phyloP scores from a whole-genome alignment of 768 basidiomycete species.

The Mycena crocata region DNA sequence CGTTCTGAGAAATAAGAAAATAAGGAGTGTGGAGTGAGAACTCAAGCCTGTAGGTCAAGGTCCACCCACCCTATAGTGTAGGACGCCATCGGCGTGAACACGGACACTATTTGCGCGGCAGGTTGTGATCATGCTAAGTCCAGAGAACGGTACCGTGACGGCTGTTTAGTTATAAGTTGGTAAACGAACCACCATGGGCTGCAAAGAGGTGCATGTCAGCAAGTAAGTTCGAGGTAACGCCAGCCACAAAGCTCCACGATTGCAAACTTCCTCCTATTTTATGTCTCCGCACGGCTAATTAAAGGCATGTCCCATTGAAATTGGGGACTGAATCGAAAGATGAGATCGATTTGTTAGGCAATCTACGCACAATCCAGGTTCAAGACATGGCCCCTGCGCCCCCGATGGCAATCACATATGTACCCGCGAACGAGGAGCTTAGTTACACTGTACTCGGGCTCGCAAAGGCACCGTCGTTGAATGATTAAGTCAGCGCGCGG shows the following conservation, averaged over 20 bases:
- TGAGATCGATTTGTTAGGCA: neutral
- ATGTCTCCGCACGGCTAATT: conserved; percentile 7
- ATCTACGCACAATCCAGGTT: conserved; percentile 11
- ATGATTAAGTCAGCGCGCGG: conserved; percentile 14
- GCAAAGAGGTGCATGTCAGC: neutral
- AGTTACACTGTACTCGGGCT: neutral
- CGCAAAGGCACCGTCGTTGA: conserved; percentile 15
- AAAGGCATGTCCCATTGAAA: conserved; percentile 14
- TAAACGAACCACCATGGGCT: conserved; percentile 22
- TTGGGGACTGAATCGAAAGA: neutral
- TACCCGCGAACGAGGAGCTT: conserved; percentile 4
- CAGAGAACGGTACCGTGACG: conserved; percentile 9
- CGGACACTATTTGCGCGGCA: conserved; percentile 19
- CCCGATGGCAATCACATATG: conserved; percentile 7
- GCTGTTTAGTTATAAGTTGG: conserved; percentile 13
- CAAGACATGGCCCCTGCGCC: conserved; percentile 7
- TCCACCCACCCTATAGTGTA: conserved; percentile 5
- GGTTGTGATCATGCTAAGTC: conserved; percentile 13
- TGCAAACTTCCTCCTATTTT: conserved; percentile 12
- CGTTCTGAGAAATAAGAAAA: conserved; percentile 12
- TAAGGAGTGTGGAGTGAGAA: neutral
- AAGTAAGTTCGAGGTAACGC: neutral
- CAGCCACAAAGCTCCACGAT: conserved; percentile 17
- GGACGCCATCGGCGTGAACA: conserved; percentile 9
- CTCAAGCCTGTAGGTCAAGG: neutral